Evolutionary conservation across 768 basidiomycete species (phyloP).

Genomic region (Mycena floridula): DNA sequence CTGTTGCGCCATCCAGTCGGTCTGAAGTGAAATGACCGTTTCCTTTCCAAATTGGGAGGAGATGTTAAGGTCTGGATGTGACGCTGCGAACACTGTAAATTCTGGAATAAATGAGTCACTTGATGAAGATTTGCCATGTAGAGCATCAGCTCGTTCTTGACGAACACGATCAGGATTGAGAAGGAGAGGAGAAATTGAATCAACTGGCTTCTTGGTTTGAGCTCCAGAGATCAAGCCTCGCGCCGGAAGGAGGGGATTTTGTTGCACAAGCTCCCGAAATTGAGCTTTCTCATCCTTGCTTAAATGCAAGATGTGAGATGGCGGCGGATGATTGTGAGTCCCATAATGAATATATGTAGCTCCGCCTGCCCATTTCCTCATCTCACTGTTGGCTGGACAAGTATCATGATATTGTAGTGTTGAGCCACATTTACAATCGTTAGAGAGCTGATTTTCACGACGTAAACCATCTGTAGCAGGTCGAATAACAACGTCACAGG

Average conservation of each 20-base stretch:
- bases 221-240: constrained; percentile 1
- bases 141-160: not conserved
- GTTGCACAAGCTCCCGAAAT: not conserved
- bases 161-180: not conserved
- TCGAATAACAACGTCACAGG: too few species aligned
- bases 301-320: not conserved
- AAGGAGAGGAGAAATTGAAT: not conserved
- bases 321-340: constrained; percentile 2
- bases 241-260: not conserved
- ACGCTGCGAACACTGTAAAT: not conserved
- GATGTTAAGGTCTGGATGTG: not conserved
- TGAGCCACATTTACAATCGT: too few species aligned
- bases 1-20: not conserved
- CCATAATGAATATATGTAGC: constrained; percentile 2
- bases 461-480: too few species aligned
- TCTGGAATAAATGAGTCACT: too few species aligned
- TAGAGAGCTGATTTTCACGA: too few species aligned
- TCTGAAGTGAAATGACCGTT: not conserved
- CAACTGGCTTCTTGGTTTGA: not conserved
- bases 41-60: not conserved
- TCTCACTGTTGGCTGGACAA: too few species aligned
- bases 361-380: not conserved
- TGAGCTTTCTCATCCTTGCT: not conserved
- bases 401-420: too few species aligned
- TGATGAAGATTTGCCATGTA: too few species aligned